Evolutionary conservation across 768 basidiomycete genomes (phyloP).

Genomic region (Cyclocybe cylindracea): DNA sequence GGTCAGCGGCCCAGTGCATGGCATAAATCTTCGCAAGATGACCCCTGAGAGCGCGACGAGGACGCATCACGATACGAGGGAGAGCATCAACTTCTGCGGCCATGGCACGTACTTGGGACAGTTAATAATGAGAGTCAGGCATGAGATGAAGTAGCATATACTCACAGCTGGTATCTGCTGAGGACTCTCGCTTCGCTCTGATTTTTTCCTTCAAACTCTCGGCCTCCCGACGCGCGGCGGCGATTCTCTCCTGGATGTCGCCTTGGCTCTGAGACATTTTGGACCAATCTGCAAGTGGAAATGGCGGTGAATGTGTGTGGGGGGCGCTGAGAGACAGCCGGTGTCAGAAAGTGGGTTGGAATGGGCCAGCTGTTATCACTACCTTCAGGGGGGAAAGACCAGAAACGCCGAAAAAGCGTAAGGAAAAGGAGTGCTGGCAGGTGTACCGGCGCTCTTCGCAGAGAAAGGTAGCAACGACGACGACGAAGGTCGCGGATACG

Average conservation of each 20-base stretch:
- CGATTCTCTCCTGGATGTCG: constrained; percentile 91
- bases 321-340: constrained; percentile 6
- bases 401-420: constrained; percentile 18
- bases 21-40: constrained; percentile 99
- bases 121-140: constrained; percentile 15
- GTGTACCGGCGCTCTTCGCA: no score
- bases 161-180: constrained; percentile 97
- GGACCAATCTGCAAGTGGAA: background rate
- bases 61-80: constrained; percentile 96
- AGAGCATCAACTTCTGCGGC: constrained; percentile 94
- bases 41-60: constrained; percentile 91
- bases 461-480: background rate
- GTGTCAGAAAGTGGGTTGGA: constrained; percentile 16
- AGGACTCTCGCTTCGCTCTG: constrained; percentile 91
- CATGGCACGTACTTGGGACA: constrained; percentile 87
- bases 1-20: constrained; percentile 99
- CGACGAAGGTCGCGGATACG: constrained; percentile 17
- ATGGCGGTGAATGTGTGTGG: background rate
- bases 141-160: constrained; percentile 21
- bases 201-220: constrained; percentile 99
- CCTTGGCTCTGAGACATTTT: constrained; percentile 78
- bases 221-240: constrained; percentile 94
- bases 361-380: constrained; percentile 14
- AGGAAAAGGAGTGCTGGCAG: constrained; percentile 14
- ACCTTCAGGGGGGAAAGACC: constrained; percentile 16